A percentile compares a stretch with the other conserved stretches of the same genome.
These are phyloP conservation scores for Neonectria coccinea DNA, from an alignment of 2,329 filamentous ascomycete genomes.

Conservation along the genomic window DNA sequence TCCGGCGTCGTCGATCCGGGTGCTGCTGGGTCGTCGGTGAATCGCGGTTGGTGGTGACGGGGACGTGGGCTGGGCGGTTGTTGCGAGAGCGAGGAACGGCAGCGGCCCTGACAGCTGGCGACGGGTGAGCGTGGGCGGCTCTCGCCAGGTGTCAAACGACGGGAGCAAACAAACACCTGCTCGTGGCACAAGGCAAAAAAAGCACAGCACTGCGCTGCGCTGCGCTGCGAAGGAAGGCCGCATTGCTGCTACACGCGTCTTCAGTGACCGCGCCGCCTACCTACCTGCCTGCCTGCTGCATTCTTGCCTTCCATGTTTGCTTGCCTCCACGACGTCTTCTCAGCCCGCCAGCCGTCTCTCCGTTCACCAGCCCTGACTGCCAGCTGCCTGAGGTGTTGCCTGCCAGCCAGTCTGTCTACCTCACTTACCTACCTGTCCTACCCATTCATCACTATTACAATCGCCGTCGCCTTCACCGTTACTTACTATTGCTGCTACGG, in stretches of 20 bases:
- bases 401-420: no score
- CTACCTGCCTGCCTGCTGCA: constrained; percentile 3
- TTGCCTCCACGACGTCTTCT: not conserved
- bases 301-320: not conserved
- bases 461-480: constrained; percentile 20
- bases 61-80: constrained; percentile 7
- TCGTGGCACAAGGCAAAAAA: not conserved
- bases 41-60: constrained; percentile 28
- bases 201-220: not conserved
- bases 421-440: not conserved
- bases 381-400: constrained; percentile 2
- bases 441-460: not conserved
- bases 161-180: not conserved
- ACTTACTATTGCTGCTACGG: not conserved
- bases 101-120: constrained; percentile 21
- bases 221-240: constrained; percentile 9
- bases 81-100: constrained; percentile 18
- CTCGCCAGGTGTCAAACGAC: not conserved
- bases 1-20: not conserved
- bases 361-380: constrained; percentile 2
- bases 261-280: constrained; percentile 13
- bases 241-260: constrained; percentile 20
- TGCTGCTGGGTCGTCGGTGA: constrained; percentile 27
- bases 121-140: constrained; percentile 8
- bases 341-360: not conserved